These are phyloP conservation scores for Fusarium duplospermum DNA, from an alignment of 2,329 filamentous ascomycete species.

Conservation along the genomic window DNA sequence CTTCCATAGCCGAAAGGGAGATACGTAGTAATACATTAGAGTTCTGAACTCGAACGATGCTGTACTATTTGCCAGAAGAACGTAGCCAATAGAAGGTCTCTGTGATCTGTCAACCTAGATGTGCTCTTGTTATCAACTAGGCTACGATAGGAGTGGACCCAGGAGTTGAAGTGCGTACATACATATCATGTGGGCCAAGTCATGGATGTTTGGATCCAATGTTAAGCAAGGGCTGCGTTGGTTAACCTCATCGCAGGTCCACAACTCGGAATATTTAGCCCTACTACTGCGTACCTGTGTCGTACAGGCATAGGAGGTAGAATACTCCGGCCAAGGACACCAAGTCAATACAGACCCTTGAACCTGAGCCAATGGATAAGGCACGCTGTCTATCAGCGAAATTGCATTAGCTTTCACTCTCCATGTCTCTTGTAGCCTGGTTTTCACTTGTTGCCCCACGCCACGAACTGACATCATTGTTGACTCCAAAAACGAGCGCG, in stretches of 20 bases:
- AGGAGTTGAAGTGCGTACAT: conserved; percentile 9
- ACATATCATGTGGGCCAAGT: conserved; percentile 24
- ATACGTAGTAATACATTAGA: background rate
- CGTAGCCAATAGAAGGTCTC: conserved; percentile 1
- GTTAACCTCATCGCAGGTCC: conserved; percentile 26
- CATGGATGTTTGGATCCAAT: background rate
- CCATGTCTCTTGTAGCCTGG: background rate
- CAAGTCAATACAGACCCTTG: background rate
- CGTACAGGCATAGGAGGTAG: background rate
- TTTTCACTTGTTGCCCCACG: conserved; percentile 14
- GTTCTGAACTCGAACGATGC: background rate
- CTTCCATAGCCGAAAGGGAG: background rate
- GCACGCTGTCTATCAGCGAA: conserved; percentile 5
- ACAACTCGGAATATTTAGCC: conserved; percentile 6
- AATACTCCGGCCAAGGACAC: background rate
- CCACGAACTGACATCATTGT: conserved; percentile 35
- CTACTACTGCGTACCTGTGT: background rate
- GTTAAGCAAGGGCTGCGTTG: conserved; percentile 2
- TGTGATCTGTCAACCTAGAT: background rate
- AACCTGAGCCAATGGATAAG: conserved; percentile 19
- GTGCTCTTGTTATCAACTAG: background rate
- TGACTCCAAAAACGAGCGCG: background rate
- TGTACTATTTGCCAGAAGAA: conserved; percentile 11
- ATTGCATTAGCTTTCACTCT: conserved; percentile 12
- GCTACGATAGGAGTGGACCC: conserved; percentile 22